A percentile compares a stretch with the other conserved stretches of the same genome.
phyloP scores from a whole-genome alignment of 805 yeast species.

The Wickerhamiella vanderwaltii region DNA sequence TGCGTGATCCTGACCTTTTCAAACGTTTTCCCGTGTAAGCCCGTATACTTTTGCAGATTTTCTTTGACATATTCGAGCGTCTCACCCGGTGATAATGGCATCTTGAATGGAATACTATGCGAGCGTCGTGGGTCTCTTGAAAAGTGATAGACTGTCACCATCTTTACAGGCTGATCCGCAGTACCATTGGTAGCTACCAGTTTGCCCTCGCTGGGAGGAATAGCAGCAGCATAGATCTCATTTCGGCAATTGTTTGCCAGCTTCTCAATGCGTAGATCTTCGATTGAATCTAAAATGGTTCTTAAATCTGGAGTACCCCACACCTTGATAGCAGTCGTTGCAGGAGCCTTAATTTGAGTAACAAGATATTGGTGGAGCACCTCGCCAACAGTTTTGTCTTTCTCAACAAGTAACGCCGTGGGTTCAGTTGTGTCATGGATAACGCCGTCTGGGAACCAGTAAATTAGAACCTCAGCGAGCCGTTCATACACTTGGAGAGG shows the following conservation, averaged over 20 bases:
- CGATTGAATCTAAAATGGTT: not conserved
- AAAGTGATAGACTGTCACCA: conserved; percentile 25
- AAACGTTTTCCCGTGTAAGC: conserved; percentile 69
- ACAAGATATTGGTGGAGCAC: not conserved
- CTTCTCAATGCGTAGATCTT: not conserved
- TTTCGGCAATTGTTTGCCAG: not conserved
- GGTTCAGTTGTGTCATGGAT: conserved; percentile 21
- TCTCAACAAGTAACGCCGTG: not conserved
- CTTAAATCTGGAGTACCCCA: conserved; percentile 1
- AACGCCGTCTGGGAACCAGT: conserved; percentile 57
- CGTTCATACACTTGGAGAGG: conserved; percentile 67
- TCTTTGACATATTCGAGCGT: conserved; percentile 45
- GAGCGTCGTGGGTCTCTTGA: conserved; percentile 16
- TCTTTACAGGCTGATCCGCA: not conserved
- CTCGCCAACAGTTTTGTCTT: not conserved
- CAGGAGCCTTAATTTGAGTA: not conserved
- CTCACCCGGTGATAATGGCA: conserved; percentile 49
- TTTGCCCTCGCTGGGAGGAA: not conserved
- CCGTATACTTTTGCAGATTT: conserved; percentile 57
- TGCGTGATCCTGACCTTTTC: conserved; percentile 38
- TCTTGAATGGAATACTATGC: conserved; percentile 75
- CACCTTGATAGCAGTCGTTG: not conserved
- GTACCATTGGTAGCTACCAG: not conserved
- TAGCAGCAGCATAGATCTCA: not conserved
- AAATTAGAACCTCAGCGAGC: conserved; percentile 50